Evolutionary conservation across 305 asterid species (phyloP).

Genomic region (Galium porrigens): DNA sequence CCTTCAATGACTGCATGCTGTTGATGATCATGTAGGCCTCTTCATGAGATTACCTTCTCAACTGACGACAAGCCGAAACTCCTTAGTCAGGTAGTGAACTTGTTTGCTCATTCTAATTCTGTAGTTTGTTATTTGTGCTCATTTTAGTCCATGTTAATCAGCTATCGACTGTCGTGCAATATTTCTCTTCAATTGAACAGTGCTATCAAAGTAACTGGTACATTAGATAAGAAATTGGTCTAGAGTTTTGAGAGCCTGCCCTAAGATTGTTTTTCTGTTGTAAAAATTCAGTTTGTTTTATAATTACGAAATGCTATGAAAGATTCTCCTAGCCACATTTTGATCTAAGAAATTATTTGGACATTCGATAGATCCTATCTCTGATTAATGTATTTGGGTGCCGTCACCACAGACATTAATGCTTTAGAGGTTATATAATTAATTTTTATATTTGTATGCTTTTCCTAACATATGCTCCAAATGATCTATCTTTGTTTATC

Average conservation of each 20-base stretch:
- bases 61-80: constrained; percentile 83
- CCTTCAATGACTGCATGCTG: constrained; percentile 11
- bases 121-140: not conserved
- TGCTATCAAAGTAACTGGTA: not conserved
- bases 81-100: constrained; percentile 59
- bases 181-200: not conserved
- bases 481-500: constrained; percentile 19
- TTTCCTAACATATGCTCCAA: constrained; percentile 1
- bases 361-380: not conserved
- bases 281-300: not conserved
- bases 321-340: not conserved
- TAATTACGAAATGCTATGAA: not conserved
- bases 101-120: constrained; percentile 2
- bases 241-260: not conserved
- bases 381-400: not conserved
- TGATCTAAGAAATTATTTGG: not conserved
- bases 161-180: not conserved
- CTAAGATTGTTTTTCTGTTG: not conserved
- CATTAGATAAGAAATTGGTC: not conserved
- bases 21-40: constrained; percentile 47
- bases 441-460: not conserved
- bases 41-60: constrained; percentile 94
- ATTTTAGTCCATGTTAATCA: not conserved
- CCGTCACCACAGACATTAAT: not conserved
- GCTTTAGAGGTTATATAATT: not conserved